A percentile compares a stretch with the other conserved stretches of the same genome.
Evolutionary conservation across 1,284 basidiomycete species (phyloP).

Genomic region (Cystobasidiaceae sp.): DNA sequence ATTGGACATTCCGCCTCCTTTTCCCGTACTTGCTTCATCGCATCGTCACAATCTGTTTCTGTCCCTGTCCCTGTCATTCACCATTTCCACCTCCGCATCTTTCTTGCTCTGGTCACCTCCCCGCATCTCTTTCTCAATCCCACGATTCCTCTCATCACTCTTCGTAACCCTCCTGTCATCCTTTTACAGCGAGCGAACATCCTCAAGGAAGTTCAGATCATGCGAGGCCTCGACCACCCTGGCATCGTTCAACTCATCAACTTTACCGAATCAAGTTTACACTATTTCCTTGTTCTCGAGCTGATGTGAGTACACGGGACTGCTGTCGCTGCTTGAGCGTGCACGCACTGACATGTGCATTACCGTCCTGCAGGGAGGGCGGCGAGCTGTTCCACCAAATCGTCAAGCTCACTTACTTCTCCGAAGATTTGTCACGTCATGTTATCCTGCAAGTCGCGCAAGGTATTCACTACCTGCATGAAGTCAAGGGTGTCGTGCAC

Average conservation of each 20-base stretch:
- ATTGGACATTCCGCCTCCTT: too few relatives aligned
- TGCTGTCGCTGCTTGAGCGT: neutral
- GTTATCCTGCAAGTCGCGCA: slow-evolving; percentile 96
- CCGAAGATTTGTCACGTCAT: slow-evolving; percentile 87
- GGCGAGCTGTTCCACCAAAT: slow-evolving; percentile 99
- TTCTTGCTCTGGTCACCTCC: slow-evolving; percentile 44
- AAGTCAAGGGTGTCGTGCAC: slow-evolving; percentile 96
- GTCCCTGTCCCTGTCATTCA: too few relatives aligned
- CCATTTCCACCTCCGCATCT: too few relatives aligned
- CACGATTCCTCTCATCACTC: slow-evolving; percentile 4
- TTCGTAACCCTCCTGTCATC: slow-evolving; percentile 34
- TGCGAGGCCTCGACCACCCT: slow-evolving; percentile 88
- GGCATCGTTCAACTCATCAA: slow-evolving; percentile 81
- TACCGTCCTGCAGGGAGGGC: slow-evolving; percentile 77
- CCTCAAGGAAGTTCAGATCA: slow-evolving; percentile 99
- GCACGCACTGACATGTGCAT: slow-evolving; percentile 1
- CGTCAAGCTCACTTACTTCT: slow-evolving; percentile 98
- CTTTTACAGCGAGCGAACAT: slow-evolving; percentile 83
- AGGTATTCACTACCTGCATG: slow-evolving; percentile 92
- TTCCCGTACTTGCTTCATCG: too few relatives aligned
- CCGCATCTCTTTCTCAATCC: slow-evolving; percentile 26
- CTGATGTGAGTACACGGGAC: slow-evolving; percentile 51
- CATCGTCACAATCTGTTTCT: too few relatives aligned
- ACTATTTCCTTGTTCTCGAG: slow-evolving; percentile 93
- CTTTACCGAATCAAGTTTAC: slow-evolving; percentile 85